These are phyloP conservation scores for Nakataea oryzae DNA, from an alignment of 2,329 filamentous ascomycete species.

Conservation along the genomic window DNA sequence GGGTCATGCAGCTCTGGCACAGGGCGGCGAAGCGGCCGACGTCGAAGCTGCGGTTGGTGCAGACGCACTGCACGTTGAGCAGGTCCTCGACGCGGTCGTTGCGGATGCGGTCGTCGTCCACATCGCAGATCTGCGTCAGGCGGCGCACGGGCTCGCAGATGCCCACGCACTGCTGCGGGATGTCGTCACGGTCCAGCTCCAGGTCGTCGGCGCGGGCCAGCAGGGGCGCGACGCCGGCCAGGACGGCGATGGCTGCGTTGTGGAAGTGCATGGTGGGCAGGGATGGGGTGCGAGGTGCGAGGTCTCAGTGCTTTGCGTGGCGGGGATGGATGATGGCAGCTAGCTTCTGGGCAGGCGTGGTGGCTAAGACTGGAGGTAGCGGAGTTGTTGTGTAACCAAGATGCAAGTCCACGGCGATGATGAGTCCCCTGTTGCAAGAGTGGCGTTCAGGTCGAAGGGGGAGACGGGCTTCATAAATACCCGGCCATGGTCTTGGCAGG, in stretches of 20 bases:
- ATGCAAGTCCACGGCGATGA: neutral
- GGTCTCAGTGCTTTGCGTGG: neutral
- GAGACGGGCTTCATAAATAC: neutral
- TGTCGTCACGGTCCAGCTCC: constrained; percentile 20
- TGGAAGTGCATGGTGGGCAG: constrained; percentile 16
- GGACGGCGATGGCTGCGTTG: constrained; percentile 16
- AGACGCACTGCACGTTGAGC: constrained; percentile 27
- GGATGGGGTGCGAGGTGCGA: neutral
- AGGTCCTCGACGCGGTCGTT: constrained; percentile 22
- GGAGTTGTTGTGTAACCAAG: neutral
- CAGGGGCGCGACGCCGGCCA: constrained; percentile 13
- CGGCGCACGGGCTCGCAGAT: constrained; percentile 25
- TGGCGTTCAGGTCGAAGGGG: no score
- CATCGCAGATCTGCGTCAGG: constrained; percentile 25
- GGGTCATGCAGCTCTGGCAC: constrained; percentile 25
- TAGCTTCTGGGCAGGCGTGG: no score
- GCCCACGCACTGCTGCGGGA: constrained; percentile 21
- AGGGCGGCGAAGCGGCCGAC: constrained; percentile 22
- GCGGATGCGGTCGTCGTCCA: constrained; percentile 33
- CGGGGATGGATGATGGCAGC: neutral
- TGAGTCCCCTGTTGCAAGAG: neutral
- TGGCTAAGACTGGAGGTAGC: no score
- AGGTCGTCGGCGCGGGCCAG: constrained; percentile 17
- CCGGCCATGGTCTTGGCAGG: neutral
- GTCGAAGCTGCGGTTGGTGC: constrained; percentile 29